Conservation (phyloP, 139 green algal genomes). For the Asterochloris erici region DNA sequence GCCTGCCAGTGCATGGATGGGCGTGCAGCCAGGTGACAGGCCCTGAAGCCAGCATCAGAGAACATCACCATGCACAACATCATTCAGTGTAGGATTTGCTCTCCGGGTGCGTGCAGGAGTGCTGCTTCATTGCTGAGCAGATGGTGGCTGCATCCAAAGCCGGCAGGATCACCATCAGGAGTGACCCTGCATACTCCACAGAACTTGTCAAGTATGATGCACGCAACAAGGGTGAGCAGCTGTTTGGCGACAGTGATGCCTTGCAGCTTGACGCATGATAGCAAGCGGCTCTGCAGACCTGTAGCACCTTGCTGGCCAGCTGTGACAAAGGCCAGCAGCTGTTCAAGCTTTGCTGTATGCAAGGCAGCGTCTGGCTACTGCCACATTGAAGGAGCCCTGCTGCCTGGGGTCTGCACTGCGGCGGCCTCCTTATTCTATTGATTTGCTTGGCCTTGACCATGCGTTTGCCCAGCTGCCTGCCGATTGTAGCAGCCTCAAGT, state of each 20-base stretch:
- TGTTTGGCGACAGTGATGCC: not conserved
- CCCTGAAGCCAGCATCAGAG: not conserved
- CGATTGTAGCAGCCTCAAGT: not conserved
- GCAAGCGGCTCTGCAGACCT: not conserved
- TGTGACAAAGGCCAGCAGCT: not conserved
- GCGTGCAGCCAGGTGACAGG: not conserved
- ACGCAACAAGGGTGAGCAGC: not conserved
- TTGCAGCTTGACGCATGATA: not conserved
- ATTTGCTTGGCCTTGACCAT: not conserved
- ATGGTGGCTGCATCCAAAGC: not conserved
- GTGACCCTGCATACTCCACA: slow-evolving; percentile 1
- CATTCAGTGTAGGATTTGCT: too few relatives aligned
- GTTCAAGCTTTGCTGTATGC: not conserved
- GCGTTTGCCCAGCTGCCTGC: not conserved
- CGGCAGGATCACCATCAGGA: slow-evolving; percentile 6
- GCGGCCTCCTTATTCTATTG: not conserved
- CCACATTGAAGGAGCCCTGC: not conserved
- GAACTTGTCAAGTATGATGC: not conserved
- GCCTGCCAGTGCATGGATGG: not conserved
- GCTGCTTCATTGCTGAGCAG: not conserved
- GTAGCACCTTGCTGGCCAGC: not conserved
- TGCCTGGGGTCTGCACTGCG: not conserved
- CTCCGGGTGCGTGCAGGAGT: not conserved
- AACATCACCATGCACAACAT: not conserved
- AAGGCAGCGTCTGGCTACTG: not conserved